Evolutionary conservation across 2,329 filamentous ascomycete species (phyloP), one percentile per base, ranked within the genome.

Genomic region (Penicillium concentricum): DNA sequence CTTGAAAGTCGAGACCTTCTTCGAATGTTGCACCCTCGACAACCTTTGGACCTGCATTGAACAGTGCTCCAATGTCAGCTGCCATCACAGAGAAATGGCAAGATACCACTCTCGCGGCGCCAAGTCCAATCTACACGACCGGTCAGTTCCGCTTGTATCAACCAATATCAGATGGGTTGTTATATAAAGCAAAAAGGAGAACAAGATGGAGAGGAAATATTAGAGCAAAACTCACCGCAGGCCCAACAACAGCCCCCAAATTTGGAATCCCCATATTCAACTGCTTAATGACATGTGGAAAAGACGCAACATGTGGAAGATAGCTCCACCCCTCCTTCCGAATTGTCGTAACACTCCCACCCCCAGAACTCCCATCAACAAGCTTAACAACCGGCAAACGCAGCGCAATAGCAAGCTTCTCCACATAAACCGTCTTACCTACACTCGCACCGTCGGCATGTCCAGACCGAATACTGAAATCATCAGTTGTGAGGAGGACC

Each of bases 21-120:
- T 87, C 85, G 61, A 87, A 87, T 0, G 85, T 88, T 1, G 85
- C 85, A 7, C 80, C 76, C 47, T 83, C 82, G 18, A 87, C 85
- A 0, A 87, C 84, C 58, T 82, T 82, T 0, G 85, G 84, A 0
- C 85, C 85, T 7, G 85, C 85, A 65, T 87, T 87, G 66, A 88
- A 87, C 24, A 87, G 65, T 1, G 79, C 78, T 0, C 85, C 85
- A 1, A 88, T 76, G 66, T 87, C 83, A 5, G 75, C 83, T 3
- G 85, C 84, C 85, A 87, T 87, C 34, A 87, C 85, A 1, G 81
- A 84, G 65, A 87, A 88, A 66, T 87, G 85, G 44, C 84, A 87
- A 2, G 79, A 78, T 1, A 85, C 82, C 0, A 87, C 84, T 39
- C 85, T 74, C 1, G 85, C 84, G 3, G 85, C 84, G 8, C 85